Evolutionary conservation across 2,329 filamentous ascomycete species (phyloP).

Genomic region (Didymella lethalis): DNA sequence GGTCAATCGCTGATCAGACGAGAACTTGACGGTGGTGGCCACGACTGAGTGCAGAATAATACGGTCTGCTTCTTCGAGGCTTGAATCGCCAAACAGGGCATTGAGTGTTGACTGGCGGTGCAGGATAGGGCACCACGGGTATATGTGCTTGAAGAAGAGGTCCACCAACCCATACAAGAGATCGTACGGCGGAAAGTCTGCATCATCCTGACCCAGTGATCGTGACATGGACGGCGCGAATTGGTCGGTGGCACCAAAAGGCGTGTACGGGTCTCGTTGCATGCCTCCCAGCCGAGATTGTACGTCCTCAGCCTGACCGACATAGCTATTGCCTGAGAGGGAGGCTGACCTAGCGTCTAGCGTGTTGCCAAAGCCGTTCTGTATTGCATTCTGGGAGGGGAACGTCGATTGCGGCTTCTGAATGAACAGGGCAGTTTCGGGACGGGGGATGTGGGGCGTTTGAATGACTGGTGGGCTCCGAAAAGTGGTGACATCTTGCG

Average conservation of each 20-base stretch:
- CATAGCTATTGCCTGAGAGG: slow-evolving; percentile 41
- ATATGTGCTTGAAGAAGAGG: slow-evolving; percentile 70
- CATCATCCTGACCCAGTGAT: slow-evolving; percentile 44
- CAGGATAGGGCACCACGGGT: slow-evolving; percentile 83
- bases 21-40: slow-evolving; percentile 85
- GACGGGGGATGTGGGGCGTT: slow-evolving; percentile 53
- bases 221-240: slow-evolving; percentile 41
- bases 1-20: slow-evolving; percentile 76
- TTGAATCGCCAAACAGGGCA: slow-evolving; percentile 74
- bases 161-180: slow-evolving; percentile 67
- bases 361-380: slow-evolving; percentile 47
- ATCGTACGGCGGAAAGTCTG: slow-evolving; percentile 66
- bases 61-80: slow-evolving; percentile 80
- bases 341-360: slow-evolving; percentile 41
- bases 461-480: slow-evolving; percentile 49
- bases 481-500: slow-evolving; percentile 46
- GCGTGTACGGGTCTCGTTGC: slow-evolving; percentile 40
- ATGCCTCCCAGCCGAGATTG: slow-evolving; percentile 33
- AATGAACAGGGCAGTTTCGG: slow-evolving; percentile 57
- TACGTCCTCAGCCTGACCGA: slow-evolving; percentile 37
- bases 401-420: slow-evolving; percentile 53
- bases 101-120: slow-evolving; percentile 84
- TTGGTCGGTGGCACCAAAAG: slow-evolving; percentile 41
- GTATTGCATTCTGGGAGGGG: slow-evolving; percentile 43
- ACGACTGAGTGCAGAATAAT: slow-evolving; percentile 89